Percentiles rank a stretch among this genome's conserved stretches.
These are phyloP conservation scores for Tulasnella sp. DNA, from an alignment of 768 basidiomycete genomes.

Conservation along the genomic window DNA sequence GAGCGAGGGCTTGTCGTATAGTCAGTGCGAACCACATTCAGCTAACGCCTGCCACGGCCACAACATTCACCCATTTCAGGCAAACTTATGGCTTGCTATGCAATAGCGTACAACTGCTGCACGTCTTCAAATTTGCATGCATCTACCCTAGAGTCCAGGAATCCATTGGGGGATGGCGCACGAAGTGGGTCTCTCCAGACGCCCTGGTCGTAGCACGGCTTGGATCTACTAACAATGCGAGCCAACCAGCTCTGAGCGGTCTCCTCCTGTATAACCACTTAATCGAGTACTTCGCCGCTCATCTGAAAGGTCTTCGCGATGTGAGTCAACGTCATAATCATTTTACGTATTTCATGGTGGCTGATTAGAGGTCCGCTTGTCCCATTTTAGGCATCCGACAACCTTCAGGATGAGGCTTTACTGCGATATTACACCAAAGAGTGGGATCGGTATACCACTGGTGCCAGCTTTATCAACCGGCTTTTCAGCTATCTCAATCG, in stretches of 20 bases:
- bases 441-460: constrained; percentile 96
- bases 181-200: constrained; percentile 26
- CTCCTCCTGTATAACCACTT: constrained; percentile 96
- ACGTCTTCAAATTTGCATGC: constrained; percentile 60
- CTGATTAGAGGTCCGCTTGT: neutral
- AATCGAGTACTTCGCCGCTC: constrained; percentile 81
- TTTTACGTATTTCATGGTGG: neutral
- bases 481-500: constrained; percentile 97
- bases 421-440: constrained; percentile 86
- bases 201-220: constrained; percentile 27
- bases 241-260: constrained; percentile 76
- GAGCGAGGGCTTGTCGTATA: constrained; percentile 83
- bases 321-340: constrained; percentile 41
- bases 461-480: constrained; percentile 95
- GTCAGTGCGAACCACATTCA: constrained; percentile 16
- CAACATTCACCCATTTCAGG: constrained; percentile 35
- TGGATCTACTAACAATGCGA: constrained; percentile 5
- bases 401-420: constrained; percentile 79
- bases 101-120: constrained; percentile 97
- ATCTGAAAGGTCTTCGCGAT: constrained; percentile 65
- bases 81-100: constrained; percentile 85
- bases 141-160: constrained; percentile 36
- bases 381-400: constrained; percentile 61
- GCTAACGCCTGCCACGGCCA: constrained; percentile 21
- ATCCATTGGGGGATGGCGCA: constrained; percentile 34